phyloP scores from a whole-genome alignment of 768 basidiomycete species.

The Tubosaeta sp. region DNA sequence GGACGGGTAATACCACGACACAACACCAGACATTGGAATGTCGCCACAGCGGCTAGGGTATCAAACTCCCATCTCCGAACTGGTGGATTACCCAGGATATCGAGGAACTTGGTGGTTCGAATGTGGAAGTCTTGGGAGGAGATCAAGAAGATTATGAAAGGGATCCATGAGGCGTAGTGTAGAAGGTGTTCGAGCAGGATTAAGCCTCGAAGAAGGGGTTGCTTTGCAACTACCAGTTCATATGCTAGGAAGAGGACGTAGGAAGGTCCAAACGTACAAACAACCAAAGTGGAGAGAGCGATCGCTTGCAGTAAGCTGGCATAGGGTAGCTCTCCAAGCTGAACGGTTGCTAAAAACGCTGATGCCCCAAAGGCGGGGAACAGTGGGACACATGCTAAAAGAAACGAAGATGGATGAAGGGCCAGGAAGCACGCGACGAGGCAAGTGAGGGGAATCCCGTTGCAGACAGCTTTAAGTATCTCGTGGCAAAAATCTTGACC shows the following conservation, averaged over 20 bases:
- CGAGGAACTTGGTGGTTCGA: constrained; percentile 2
- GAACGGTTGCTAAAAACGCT: too few relatives aligned
- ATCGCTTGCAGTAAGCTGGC: too few relatives aligned
- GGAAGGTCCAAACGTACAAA: background rate
- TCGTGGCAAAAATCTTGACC: background rate
- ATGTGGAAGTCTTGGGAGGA: background rate
- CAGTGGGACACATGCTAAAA: background rate
- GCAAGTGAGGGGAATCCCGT: background rate
- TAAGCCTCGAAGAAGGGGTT: background rate
- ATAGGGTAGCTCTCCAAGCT: too few relatives aligned
- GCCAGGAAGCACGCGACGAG: background rate
- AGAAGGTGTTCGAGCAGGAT: too few relatives aligned
- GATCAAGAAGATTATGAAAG: too few relatives aligned
- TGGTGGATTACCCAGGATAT: constrained; percentile 3
- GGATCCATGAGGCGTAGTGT: too few relatives aligned
- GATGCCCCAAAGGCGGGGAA: too few relatives aligned
- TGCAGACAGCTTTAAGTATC: background rate
- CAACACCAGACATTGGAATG: constrained; percentile 5
- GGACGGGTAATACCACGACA: constrained; percentile 3
- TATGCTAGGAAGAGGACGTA: background rate
- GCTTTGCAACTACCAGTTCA: background rate
- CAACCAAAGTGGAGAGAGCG: background rate
- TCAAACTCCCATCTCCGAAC: constrained; percentile 2
- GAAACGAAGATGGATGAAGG: background rate
- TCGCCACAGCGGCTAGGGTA: constrained; percentile 1